Conservation (phyloP, 768 basidiomycete species). For the Mycena maculata region DNA sequence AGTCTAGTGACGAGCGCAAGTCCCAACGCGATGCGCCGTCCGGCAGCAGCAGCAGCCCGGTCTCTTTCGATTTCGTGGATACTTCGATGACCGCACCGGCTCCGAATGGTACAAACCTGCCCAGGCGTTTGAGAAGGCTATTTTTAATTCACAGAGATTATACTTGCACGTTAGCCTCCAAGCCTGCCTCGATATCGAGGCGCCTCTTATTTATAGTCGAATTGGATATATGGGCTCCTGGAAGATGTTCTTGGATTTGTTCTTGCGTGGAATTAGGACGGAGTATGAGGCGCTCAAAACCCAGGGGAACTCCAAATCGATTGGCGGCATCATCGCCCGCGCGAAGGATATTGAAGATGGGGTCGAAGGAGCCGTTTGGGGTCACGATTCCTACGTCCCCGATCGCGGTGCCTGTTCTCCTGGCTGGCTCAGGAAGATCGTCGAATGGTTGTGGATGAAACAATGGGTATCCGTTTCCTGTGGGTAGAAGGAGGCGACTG, state of each 20-base stretch:
- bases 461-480: conserved; percentile 10
- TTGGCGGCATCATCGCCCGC: conserved; percentile 21
- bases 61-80: conserved; percentile 7
- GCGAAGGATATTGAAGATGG: conserved; percentile 32
- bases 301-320: conserved; percentile 20
- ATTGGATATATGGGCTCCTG: conserved; percentile 18
- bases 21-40: conserved; percentile 23
- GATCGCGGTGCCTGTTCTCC: conserved; percentile 12
- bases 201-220: conserved; percentile 2
- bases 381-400: conserved; percentile 33
- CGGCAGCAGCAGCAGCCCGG: conserved; percentile 23
- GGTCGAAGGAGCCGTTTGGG: conserved; percentile 27
- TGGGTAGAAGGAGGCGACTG: conserved; percentile 1
- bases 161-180: conserved; percentile 7
- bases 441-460: conserved; percentile 11
- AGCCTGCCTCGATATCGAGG: conserved; percentile 3
- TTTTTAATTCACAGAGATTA: too few relatives aligned
- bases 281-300: conserved; percentile 13
- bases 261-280: not conserved
- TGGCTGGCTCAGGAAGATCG: conserved; percentile 3
- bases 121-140: not conserved
- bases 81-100: conserved; percentile 1
- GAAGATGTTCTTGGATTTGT: not conserved
- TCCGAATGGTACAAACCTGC: not conserved
- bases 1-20: not conserved